Percentiles rank a stretch among this genome's conserved stretches.
phyloP scores from a whole-genome alignment of 169 alveolate species.

The Cryptosporidium canis region DNA sequence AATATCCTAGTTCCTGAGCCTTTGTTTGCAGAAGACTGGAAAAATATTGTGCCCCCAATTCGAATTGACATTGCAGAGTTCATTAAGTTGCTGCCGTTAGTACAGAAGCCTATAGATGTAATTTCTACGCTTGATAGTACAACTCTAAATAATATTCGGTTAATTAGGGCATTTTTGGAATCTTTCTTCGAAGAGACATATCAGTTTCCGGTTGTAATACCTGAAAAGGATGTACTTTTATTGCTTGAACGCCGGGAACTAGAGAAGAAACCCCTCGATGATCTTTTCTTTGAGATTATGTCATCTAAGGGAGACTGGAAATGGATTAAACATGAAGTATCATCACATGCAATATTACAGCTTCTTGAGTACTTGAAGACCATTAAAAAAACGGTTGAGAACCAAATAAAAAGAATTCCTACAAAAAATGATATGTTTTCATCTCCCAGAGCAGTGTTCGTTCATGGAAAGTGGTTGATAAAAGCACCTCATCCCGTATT shows the following conservation, averaged over 20 bases:
- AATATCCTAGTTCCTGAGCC: constrained; percentile 47
- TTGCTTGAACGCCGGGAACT: constrained; percentile 44
- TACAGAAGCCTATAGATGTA: constrained; percentile 4
- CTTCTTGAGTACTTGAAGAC: constrained; percentile 28
- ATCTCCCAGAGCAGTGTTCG: constrained; percentile 38
- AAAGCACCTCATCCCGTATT: constrained; percentile 62
- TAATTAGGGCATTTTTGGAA: constrained; percentile 52
- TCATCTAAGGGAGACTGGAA: not conserved
- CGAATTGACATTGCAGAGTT: constrained; percentile 54
- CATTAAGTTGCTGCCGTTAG: not conserved
- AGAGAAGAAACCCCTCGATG: constrained; percentile 39
- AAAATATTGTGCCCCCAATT: constrained; percentile 28
- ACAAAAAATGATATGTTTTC: constrained; percentile 52
- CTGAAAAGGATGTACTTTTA: constrained; percentile 24
- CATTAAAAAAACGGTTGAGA: not conserved
- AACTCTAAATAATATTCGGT: not conserved
- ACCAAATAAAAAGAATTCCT: constrained; percentile 2
- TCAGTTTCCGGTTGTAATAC: constrained; percentile 12
- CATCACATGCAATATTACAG: constrained; percentile 31
- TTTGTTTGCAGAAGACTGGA: constrained; percentile 46
- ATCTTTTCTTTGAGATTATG: constrained; percentile 25
- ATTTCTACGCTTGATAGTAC: constrained; percentile 24
- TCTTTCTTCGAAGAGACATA: constrained; percentile 53
- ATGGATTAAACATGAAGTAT: constrained; percentile 38
- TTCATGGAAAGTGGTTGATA: constrained; percentile 61